phyloP scores from a whole-genome alignment of 164 flowering plant genomes.

The Cinnamomum chago region DNA sequence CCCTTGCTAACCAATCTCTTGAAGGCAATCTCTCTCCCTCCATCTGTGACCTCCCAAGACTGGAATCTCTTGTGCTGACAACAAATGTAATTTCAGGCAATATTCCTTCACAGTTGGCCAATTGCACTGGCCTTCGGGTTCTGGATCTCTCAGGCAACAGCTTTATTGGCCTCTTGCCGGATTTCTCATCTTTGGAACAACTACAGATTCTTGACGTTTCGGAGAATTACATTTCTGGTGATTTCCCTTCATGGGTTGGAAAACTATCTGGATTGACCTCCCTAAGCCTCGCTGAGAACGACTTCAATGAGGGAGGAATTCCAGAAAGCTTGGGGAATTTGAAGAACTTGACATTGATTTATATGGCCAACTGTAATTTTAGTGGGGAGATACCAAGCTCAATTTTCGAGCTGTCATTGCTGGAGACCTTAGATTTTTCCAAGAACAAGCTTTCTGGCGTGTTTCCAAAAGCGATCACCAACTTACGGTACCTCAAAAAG shows the following conservation, averaged over 20 bases:
- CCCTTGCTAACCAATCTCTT: slow-evolving; percentile 48
- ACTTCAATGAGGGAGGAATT: slow-evolving; percentile 48
- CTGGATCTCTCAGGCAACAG: slow-evolving; percentile 54
- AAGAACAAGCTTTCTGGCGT: slow-evolving; percentile 57
- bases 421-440: slow-evolving; percentile 58
- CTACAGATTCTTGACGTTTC: slow-evolving; percentile 60
- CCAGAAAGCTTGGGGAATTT: slow-evolving; percentile 61
- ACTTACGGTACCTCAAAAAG: slow-evolving; percentile 47
- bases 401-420: slow-evolving; percentile 40
- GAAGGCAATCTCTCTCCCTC: slow-evolving; percentile 64
- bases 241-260: slow-evolving; percentile 70
- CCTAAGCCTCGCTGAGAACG: slow-evolving; percentile 48
- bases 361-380: slow-evolving; percentile 37
- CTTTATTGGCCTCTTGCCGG: slow-evolving; percentile 32
- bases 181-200: slow-evolving; percentile 52
- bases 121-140: slow-evolving; percentile 37
- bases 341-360: slow-evolving; percentile 63
- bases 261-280: slow-evolving; percentile 40
- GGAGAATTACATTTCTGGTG: slow-evolving; percentile 54
- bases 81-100: slow-evolving; percentile 49
- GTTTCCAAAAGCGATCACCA: slow-evolving; percentile 49
- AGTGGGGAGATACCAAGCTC: slow-evolving; percentile 68
- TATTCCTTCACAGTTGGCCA: slow-evolving; percentile 41
- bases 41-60: slow-evolving; percentile 33
- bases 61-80: slow-evolving; percentile 37